These are phyloP conservation scores for Fusarium buharicum DNA, from an alignment of 2,329 filamentous ascomycete genomes.

Conservation along the genomic window DNA sequence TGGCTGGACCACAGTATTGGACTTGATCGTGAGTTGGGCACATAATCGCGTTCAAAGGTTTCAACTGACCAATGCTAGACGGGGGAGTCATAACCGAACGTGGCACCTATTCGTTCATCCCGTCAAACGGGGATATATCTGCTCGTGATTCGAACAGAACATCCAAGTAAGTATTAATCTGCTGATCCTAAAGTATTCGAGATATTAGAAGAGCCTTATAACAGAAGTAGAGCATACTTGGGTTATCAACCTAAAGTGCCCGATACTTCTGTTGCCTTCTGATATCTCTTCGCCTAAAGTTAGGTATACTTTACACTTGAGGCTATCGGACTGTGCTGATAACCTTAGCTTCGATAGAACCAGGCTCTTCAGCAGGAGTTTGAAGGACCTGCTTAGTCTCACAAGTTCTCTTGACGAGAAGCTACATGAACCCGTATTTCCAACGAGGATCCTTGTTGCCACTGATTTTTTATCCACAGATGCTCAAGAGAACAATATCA, in stretches of 20 bases:
- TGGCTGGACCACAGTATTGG: slow-evolving; percentile 55
- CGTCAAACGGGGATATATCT: slow-evolving; percentile 27
- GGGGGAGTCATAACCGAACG: slow-evolving; percentile 39
- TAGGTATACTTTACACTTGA: too few species aligned
- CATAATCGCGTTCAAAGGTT: not conserved
- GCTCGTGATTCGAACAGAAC: slow-evolving; percentile 19
- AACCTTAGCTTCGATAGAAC: slow-evolving; percentile 31
- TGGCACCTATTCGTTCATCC: slow-evolving; percentile 48
- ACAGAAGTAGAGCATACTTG: too few species aligned
- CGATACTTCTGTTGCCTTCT: too few species aligned
- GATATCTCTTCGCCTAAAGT: too few species aligned
- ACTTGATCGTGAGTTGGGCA: slow-evolving; percentile 50
- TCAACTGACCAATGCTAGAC: slow-evolving; percentile 40
- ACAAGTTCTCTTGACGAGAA: not conserved
- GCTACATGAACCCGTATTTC: not conserved
- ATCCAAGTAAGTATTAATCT: slow-evolving; percentile 21
- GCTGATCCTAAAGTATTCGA: too few species aligned
- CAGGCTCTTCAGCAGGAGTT: slow-evolving; percentile 42
- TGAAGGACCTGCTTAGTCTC: slow-evolving; percentile 42
- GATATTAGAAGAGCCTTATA: too few species aligned
- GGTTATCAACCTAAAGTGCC: too few species aligned
- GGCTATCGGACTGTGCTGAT: not conserved
- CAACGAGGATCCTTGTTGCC: slow-evolving; percentile 43
- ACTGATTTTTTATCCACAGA: slow-evolving; percentile 36
- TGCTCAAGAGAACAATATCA: slow-evolving; percentile 16